Conservation (phyloP, 2,329 filamentous ascomycete genomes). For the Zymoseptoria pseudotritici region DNA sequence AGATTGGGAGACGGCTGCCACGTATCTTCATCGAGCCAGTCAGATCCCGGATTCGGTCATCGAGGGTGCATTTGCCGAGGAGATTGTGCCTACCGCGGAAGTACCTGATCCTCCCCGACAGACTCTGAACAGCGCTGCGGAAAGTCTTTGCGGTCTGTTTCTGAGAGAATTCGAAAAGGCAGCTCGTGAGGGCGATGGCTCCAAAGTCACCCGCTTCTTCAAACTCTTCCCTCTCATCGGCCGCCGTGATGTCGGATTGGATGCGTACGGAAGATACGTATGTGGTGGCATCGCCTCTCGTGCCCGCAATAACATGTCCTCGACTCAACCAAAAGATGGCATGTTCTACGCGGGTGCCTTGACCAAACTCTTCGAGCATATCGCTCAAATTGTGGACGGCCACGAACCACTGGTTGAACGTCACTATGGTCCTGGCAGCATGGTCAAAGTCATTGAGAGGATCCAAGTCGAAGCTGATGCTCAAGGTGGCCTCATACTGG, state of each 20-base stretch:
- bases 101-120: slow-evolving; percentile 84
- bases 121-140: slow-evolving; percentile 78
- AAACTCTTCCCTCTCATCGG: slow-evolving; percentile 95
- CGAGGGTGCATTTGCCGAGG: slow-evolving; percentile 76
- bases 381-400: slow-evolving; percentile 89
- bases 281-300: slow-evolving; percentile 86
- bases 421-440: slow-evolving; percentile 87
- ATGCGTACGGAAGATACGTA: slow-evolving; percentile 93
- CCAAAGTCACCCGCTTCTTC: slow-evolving; percentile 91
- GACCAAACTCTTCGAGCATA: slow-evolving; percentile 92
- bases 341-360: slow-evolving; percentile 89
- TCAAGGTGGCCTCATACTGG: slow-evolving; percentile 89
- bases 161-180: slow-evolving; percentile 92
- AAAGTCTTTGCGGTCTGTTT: slow-evolving; percentile 85
- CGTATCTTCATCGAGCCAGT: slow-evolving; percentile 75
- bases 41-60: slow-evolving; percentile 74
- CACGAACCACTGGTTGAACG: slow-evolving; percentile 86
- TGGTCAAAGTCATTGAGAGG: slow-evolving; percentile 88
- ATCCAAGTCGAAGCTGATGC: slow-evolving; percentile 92
- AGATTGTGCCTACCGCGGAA: slow-evolving; percentile 91
- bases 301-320: slow-evolving; percentile 71
- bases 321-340: slow-evolving; percentile 59
- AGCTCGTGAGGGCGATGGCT: slow-evolving; percentile 74
- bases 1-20: slow-evolving; percentile 95
- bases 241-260: slow-evolving; percentile 76